Evolutionary conservation across 257 asterid species (phyloP), one percentile per base, ranked within the genome.

Genomic region (Vinca minor): DNA sequence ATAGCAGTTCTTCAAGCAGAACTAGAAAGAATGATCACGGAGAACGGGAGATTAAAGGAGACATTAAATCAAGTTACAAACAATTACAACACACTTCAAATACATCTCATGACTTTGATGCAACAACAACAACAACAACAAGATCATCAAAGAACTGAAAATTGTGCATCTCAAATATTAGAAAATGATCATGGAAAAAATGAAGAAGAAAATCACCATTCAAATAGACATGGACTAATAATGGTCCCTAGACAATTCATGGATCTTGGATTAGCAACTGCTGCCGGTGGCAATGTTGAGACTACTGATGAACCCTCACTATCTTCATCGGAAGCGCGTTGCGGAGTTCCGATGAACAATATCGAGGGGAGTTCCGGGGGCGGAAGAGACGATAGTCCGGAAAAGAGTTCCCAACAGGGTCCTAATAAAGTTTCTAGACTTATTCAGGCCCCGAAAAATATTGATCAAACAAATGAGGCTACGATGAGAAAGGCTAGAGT

Each of bases 401-500:
- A 77, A 4, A 74, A 77, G 62, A 73, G 73, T 5, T 71, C 79
- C 4, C 71, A 72, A 2, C 85, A 74, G 53, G 64, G 70, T 45
- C 65, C 95, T 1, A 82, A 73, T 67, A 84, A 89, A 83, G 73
- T 70, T 35, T 28, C 84, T 11, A 84, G 83, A 77, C 71, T 73
- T 2, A 65, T 57, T 35, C 71, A 71, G 41, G 46, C 77, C 7
- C 64, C 90, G 0, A 78, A 78, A 66, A 75, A 59, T 50, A 81
- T 72, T 25, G 98, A 92, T 77, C 98, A 89, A 67, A 83, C 95
- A 3, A 66, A 87, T 3, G 96, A 89, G 76, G 95, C 97, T 23
- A 92, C 96, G 5, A 89, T 92, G 96, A 83, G 97, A 76, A 92
- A 89, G 82, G 97, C 96, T 44, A 83, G 98, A n/a, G 98, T 92